Evolutionary conservation across 352 stramenopile genomes (phyloP).

Genomic region (Globisporangium mamillatum): DNA sequence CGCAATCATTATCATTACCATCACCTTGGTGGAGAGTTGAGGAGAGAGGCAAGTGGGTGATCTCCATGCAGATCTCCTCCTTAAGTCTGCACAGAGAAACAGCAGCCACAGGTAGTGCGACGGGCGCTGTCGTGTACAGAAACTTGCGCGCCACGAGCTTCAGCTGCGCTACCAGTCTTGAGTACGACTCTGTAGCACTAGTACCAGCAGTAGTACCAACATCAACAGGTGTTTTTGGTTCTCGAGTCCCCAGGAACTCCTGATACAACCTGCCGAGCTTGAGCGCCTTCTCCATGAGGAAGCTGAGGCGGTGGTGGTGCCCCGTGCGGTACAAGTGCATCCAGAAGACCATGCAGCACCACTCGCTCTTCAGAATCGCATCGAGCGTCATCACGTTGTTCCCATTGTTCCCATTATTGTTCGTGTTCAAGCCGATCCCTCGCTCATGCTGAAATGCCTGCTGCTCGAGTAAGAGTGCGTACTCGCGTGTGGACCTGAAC

Average conservation of each 20-base stretch:
- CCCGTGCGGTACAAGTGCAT: slow-evolving; percentile 54
- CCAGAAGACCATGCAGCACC: slow-evolving; percentile 73
- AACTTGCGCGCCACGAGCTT: slow-evolving; percentile 28
- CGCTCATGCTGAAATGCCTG: slow-evolving; percentile 15
- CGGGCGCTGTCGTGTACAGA: slow-evolving; percentile 17
- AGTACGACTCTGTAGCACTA: background rate
- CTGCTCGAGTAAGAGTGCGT: slow-evolving; percentile 22
- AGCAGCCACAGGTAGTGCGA: slow-evolving; percentile 24
- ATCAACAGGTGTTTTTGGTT: background rate
- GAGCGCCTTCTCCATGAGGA: slow-evolving; percentile 56
- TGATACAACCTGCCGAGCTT: slow-evolving; percentile 39
- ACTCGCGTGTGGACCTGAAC: slow-evolving; percentile 34
- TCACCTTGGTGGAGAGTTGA: slow-evolving; percentile 3
- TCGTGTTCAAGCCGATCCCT: background rate
- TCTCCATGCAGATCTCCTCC: slow-evolving; percentile 26
- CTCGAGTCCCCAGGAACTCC: background rate
- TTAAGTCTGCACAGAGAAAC: slow-evolving; percentile 22
- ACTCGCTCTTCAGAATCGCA: slow-evolving; percentile 58
- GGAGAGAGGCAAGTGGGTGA: slow-evolving; percentile 9
- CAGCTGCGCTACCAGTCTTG: slow-evolving; percentile 18
- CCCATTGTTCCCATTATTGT: background rate
- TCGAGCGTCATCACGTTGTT: slow-evolving; percentile 38
- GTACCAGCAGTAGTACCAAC: background rate
- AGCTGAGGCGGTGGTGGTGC: slow-evolving; percentile 54
- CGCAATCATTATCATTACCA: slow-evolving; percentile 7